Base-by-base conservation (phyloP, 371 early-diverging fungal genomes). In the Cokeromyces recurvatus region DNA sequence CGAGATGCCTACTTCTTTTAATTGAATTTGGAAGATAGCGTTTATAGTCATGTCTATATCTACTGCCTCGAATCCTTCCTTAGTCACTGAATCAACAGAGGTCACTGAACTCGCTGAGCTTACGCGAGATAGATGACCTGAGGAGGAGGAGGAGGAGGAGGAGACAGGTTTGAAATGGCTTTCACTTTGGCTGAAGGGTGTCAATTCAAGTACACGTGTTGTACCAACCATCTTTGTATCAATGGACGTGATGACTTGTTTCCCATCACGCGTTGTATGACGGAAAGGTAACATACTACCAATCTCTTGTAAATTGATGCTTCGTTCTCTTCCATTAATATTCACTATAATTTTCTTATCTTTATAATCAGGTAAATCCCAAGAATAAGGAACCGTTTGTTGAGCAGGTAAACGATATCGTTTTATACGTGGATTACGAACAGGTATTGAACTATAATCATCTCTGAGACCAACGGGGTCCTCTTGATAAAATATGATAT, bases 1-100 rank as follows among this genome's bases (percentile, higher is more conserved):
- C 1, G 96, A 96, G 22, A 97, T 71, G 32, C 97, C 97, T 25
- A 97, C 86, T 25, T 93, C 91, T 41, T 87, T 89, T 23, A 97
- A 62, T 19, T 84, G 75, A 3, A 94, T 46, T 35, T 85, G 78
- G 62, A 90, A 73, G 1, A 74, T 78, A 21, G 85, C 57, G 5
- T 74, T 78, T 20, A 82, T 70, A 14, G 78, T 71, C 14, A 81
- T 57, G n/a, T 82, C 71, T 16, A 74, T 48, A 24, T 87, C 73
- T 22, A 54, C 63, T 14, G 71, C 67, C 47, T 79, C 81, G 43
- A 85, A 86, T 2, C 78, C 83, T 14, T 84, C 82, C 22, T 66
- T 65, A 8, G 49, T 42, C 7, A 42, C 46, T 3, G 41, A 38
- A 8, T 64, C 64, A 5, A 37, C 24, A 8, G 68, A 63, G 2